phyloP scores from a whole-genome alignment of 305 asterid genomes.

The Rubia tinctorum region DNA sequence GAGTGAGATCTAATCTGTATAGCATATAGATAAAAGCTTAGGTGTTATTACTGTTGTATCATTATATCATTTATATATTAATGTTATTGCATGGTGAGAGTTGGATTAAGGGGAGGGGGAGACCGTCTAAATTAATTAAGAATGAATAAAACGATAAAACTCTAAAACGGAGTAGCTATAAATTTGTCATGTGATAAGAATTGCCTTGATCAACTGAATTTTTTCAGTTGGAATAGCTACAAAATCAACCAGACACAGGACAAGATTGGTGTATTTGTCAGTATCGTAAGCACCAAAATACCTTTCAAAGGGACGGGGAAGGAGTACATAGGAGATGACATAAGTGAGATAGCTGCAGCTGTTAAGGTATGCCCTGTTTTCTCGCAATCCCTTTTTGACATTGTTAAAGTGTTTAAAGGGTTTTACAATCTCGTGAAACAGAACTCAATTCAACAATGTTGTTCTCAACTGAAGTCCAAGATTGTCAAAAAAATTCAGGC shows the following conservation, averaged over 20 bases:
- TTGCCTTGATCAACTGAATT: constrained; percentile 4
- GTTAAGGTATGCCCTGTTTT: constrained; percentile 56
- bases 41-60: neutral
- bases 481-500: constrained; percentile 89
- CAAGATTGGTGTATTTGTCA: constrained; percentile 85
- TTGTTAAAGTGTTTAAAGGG: constrained; percentile 8
- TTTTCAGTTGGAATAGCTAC: constrained; percentile 84
- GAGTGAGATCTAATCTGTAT: neutral
- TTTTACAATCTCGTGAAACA: constrained; percentile 33
- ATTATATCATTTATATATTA: neutral
- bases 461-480: constrained; percentile 76
- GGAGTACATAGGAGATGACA: constrained; percentile 95
- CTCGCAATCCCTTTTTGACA: neutral
- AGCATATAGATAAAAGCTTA: neutral
- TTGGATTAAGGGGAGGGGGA: neutral
- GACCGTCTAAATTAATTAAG: neutral
- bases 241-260: constrained; percentile 94
- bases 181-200: neutral
- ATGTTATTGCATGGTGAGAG: neutral
- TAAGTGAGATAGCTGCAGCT: constrained; percentile 89
- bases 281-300: constrained; percentile 95
- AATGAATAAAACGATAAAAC: neutral
- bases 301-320: constrained; percentile 97
- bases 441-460: constrained; percentile 84
- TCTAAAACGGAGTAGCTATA: no score